Percentiles rank a stretch among this genome's conserved stretches.
These are phyloP conservation scores for Claviceps humidiphila DNA, from an alignment of 2,329 filamentous ascomycete species.

Conservation along the genomic window DNA sequence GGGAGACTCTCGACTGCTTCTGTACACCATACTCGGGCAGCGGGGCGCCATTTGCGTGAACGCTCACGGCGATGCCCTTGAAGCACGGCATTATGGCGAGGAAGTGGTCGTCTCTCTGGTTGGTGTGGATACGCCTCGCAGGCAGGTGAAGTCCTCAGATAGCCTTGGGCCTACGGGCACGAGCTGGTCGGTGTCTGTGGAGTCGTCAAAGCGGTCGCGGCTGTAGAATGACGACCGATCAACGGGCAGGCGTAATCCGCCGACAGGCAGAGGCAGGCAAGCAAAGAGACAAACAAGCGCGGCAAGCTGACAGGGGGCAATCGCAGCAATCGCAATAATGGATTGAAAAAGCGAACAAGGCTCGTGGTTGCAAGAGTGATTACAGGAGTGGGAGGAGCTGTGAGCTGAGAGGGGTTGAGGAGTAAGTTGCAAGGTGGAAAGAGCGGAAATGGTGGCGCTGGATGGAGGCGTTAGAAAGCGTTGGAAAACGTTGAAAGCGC, in stretches of 20 bases:
- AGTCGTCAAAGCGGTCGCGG: background rate
- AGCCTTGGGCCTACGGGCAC: background rate
- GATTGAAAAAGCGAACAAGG: background rate
- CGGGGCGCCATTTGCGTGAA: slow-evolving; percentile 69
- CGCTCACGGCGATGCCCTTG: slow-evolving; percentile 96
- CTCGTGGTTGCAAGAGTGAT: background rate
- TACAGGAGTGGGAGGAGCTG: background rate
- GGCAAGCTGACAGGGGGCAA: background rate
- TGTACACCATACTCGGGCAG: slow-evolving; percentile 90
- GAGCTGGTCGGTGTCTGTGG: slow-evolving; percentile 1
- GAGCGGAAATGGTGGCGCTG: background rate
- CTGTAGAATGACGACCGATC: background rate
- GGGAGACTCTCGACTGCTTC: slow-evolving; percentile 77
- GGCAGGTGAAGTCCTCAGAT: background rate
- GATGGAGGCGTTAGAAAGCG: background rate
- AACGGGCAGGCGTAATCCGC: slow-evolving; percentile 6
- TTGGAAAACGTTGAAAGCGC: no score
- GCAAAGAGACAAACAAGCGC: slow-evolving; percentile 1
- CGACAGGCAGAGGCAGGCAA: slow-evolving; percentile 2
- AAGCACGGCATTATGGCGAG: slow-evolving; percentile 71
- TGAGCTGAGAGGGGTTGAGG: no score
- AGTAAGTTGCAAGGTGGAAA: no score
- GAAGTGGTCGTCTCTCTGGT: slow-evolving; percentile 1
- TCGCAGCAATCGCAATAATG: background rate
- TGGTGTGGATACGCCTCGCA: background rate